Base-by-base conservation (phyloP, 2,329 filamentous ascomycete genomes). In the Fusarium pseudoanthophilum region DNA sequence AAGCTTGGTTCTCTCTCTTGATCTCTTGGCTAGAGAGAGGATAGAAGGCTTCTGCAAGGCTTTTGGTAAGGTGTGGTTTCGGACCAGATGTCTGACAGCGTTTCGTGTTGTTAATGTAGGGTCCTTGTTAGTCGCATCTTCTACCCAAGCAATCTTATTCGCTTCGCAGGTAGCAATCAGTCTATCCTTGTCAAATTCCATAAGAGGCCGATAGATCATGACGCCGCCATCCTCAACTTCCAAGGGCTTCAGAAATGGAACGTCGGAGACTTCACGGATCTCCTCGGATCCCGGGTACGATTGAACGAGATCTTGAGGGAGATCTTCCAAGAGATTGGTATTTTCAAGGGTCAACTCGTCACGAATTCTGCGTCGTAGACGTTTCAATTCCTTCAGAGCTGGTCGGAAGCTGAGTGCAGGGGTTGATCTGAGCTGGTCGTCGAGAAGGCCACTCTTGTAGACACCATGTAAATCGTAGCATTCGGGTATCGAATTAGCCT, bases 81-180 rank as follows among this genome's bases (percentile, higher is more conserved):
- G 83, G 26, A 89, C 86, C 48, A 97, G 80, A 79, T 92, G 84
- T 37, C 95, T 90, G 42, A 98, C 85, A 0, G 95, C 91, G 78
- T 99, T 99, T 42, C 96, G 89, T 49, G 87, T 83, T 0, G 96
- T 97, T 66, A 97, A 83, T 0, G 91, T 94, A 14, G 86, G 87
- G 77, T 98, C 92, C 21, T 85, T 81, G 78, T 99, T 99, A 4
- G 95, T 98, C 46, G 86, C 84, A 79, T 99, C 96, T 79, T 96
- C 93, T 71, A 94, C 93, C 92, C 94, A 98, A 2, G 84, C 83
- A 15, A 97, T 83, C 0, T 85, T 82, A 72, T 91, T 87, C n/a
- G 87, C 85, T 69, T 91, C 81, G 78, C 95, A 98, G 1, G 93
- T 95, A 4, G 90, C 89, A 48, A 92, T 86, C n/a, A 98, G 85